Base-by-base conservation (phyloP, 306 rosid species). In the Coriaria nepalensis region DNA sequence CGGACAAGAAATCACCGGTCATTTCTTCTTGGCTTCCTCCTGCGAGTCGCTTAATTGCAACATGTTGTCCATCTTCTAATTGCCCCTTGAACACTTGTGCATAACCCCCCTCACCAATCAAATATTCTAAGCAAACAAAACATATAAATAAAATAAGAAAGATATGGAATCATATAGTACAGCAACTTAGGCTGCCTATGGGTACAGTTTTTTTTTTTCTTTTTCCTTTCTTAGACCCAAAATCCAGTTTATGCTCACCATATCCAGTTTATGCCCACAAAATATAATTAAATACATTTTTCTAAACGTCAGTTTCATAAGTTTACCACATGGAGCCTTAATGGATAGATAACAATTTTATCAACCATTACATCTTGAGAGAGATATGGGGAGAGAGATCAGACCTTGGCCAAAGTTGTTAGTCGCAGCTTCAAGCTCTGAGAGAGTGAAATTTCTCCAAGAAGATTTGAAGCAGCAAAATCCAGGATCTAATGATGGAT, bases 101-200 rank as follows among this genome's bases (percentile, higher is more conserved):
- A 72, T 85, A 92, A 47, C 98, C 98, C 70, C 98, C 96, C 76
- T 85, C 86, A n/a, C 98, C 98, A 59, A 92, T 79, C 78, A 92
- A 59, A 43, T 71, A 75, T 39, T 69, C 98, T 88, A 60, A 45
- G 68, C n/a, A 52, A 40, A n/a, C n/a, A 32, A 56, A 33, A 29
- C 59, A 57, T 39, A 59, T 33, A 62, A 11, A 64, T 2, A 29
- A 37, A 15, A 37, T 54, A 33, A n/a, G n/a, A n/a, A n/a, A n/a
- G n/a, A n/a, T n/a, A n/a, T n/a, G n/a, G n/a, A n/a, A n/a, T n/a
- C n/a, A n/a, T n/a, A n/a, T n/a, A n/a, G n/a, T n/a, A n/a, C n/a
- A n/a, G n/a, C n/a, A n/a, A n/a, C n/a, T n/a, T n/a, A n/a, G n/a
- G n/a, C n/a, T n/a, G n/a, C n/a, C n/a, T n/a, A n/a, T n/a, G n/a